A percentile compares a stretch with the other conserved stretches of the same genome.
Evolutionary conservation across 805 yeast species (phyloP).

Genomic region (Kuraishia molischiana): DNA sequence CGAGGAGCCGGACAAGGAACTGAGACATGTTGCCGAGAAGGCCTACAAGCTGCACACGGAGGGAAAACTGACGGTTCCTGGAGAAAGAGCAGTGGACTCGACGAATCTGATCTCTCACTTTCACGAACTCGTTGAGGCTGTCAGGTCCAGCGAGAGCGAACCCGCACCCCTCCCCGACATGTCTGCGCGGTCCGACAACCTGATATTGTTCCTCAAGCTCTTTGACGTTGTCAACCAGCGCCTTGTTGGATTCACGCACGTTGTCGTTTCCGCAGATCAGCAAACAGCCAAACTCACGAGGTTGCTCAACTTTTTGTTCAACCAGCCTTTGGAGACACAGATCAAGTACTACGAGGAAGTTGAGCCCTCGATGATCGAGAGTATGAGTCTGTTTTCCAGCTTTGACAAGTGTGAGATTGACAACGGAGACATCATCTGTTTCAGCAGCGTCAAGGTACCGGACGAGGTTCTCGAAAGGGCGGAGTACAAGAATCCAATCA

Average conservation of each 20-base stretch:
- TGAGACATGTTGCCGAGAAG: slow-evolving; percentile 20
- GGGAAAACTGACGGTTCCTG: neutral
- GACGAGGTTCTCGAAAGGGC: neutral
- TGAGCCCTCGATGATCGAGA: slow-evolving; percentile 40
- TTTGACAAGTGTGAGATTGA: slow-evolving; percentile 49
- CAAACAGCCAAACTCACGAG: slow-evolving; percentile 29
- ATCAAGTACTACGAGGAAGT: slow-evolving; percentile 51
- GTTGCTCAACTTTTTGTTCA: slow-evolving; percentile 30
- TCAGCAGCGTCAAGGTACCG: slow-evolving; percentile 12
- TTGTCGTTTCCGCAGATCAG: slow-evolving; percentile 38
- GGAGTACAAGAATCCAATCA: slow-evolving; percentile 25
- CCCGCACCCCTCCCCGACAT: slow-evolving; percentile 11
- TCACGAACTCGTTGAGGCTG: neutral
- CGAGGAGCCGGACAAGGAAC: slow-evolving; percentile 44
- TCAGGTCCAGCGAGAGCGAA: slow-evolving; percentile 5
- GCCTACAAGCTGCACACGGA: slow-evolving; percentile 5
- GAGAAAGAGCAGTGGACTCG: slow-evolving; percentile 5
- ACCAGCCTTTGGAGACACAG: slow-evolving; percentile 21
- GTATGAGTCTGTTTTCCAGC: slow-evolving; percentile 26
- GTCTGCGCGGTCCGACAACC: slow-evolving; percentile 19
- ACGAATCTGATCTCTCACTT: slow-evolving; percentile 7
- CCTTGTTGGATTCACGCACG: slow-evolving; percentile 59
- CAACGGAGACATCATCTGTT: slow-evolving; percentile 57
- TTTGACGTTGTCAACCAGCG: slow-evolving; percentile 49
- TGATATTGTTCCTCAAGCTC: slow-evolving; percentile 45